Base-by-base conservation (phyloP, 495 filamentous ascomycete genomes). In the Aspergillus indologenus region DNA sequence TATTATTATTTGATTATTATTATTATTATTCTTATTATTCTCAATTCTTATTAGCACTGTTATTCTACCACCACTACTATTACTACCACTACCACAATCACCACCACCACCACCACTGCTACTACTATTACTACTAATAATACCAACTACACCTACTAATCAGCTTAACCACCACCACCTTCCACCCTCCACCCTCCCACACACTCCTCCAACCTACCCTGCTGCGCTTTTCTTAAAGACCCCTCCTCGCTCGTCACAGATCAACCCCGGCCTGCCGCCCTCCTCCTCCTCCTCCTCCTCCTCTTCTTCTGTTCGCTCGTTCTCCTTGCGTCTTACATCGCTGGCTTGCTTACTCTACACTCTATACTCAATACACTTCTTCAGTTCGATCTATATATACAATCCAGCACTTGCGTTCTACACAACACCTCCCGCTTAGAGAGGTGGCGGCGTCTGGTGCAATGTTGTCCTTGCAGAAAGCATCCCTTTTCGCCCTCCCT, bases 381-480 rank as follows among this genome's bases (percentile, higher is more conserved):
- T 29, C 26, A 29, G 26, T 11, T 40, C 12, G 34, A 40, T 40
- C 12, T 40, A 40, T 40, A 40, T 40, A 40, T 40, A 40, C 34
- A 40, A 9, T 14, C 34, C 34, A 40, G 53, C 21, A 12, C 23
- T 34, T 49, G 42, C 26, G 22, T 11, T 20, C 60, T 62, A 34
- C 21, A 29, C 43, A 26, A 11, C 46, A 45, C 57, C 61, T 53
- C 56, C 43, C 31, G 14, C 18, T 15, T 6, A 29, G 26, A 29
- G 58, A 60, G 61, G 53, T 57, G 44, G 40, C 59, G 44, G 40
- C 59, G 59, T 20, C 45, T 56, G 61, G 67, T 24, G 65, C 68
- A 71, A 77, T 79, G 74, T 72, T 78, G 71, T 76, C 74, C 68
- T 78, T 77, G 75, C 74, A 78, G 63, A 71, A 72, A 40, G 59